Base-by-base conservation (phyloP, 2,329 filamentous ascomycete species). In the Colletotrichum filicis region DNA sequence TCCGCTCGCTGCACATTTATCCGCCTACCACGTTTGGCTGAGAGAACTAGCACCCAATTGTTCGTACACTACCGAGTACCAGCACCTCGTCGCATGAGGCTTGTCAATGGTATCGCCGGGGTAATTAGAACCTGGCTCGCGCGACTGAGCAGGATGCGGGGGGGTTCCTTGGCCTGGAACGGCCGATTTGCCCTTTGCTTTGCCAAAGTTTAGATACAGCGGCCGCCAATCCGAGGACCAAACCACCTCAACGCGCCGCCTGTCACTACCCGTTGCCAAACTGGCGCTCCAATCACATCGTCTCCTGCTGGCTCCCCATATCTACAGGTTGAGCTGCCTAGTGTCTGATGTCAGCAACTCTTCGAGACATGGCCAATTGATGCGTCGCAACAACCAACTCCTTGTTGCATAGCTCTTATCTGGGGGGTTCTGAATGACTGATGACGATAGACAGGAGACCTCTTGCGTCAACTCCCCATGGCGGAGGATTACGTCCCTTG, bases 1-100 rank as follows among this genome's bases (percentile, higher is more conserved):
- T 78, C 76, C 78, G 76, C 71, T 75, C 76, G 65, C 69, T 73
- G 35, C 66, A 67, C 64, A 74, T 79, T 78, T 77, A 76, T 56
- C 77, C 76, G 74, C 61, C 60, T n/a, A 14, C 19, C n/a, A 37
- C 30, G 35, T 32, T 9, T 46, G 19, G 16, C 11, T 42, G 19
- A 16, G 22, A 19, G 42, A 46, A 55, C 49, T 24, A 49, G 35
- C 55, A 42, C 14, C 30, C 30, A 49, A 49, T n/a, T 49, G 11
- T 35, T 35, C 32, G 32, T 35, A 49, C 42, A 42, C 42, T 4
- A 35, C 32, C 32, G 12, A 35, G 32, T n/a, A 42, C 55, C 14
- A 57, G 22, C 11, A 32, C 30, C 11, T 12, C 24, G 19, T 30
- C 69, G 70, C 52, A 19, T 32, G 5, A 68, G 35, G 59, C 37